Base-by-base conservation (phyloP, 495 filamentous ascomycete genomes). In the Cryomyces minteri region DNA sequence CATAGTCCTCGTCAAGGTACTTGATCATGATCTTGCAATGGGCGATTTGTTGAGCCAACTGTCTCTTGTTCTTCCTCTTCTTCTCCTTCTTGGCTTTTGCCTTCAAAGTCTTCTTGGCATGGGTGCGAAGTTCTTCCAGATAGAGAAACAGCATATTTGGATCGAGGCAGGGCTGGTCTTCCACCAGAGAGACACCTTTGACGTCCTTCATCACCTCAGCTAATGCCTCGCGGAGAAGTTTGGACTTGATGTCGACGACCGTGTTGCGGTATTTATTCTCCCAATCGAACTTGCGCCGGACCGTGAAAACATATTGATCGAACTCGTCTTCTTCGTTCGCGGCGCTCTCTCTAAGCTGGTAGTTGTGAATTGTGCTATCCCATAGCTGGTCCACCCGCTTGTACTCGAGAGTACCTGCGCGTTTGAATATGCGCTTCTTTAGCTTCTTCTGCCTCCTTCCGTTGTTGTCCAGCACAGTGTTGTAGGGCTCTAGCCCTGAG, bases 111-210 rank as follows among this genome's bases (percentile, higher is more conserved):
- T 81, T 85, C 63, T 74, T 70, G 49, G 70, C 70, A 51, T 61
- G 48, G 34, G 69, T 62, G 5, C 76, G 68, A 9, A 87, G 69
- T 54, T 88, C 84, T 45, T 88, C 82, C 11, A 87, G 71, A 56
- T 88, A 88, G 46, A 90, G 64, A 67, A 94, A 95, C 6, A 94
- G 72, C 70, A 84, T 76, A 58, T 93, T 88, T 7, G 88, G 86
- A 54, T 93, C 83, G 10, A 67, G 47, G 52, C 57, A 31, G 5
- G 88, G 83, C 4, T 80, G 79, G 34, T 90, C 84, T 49, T 86
- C 79, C 0, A 86, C 82, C 25, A 94, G 56, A 46, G 77, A 83
- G 40, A 93, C 73, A 5, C 82, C 81, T 56, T 84, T 87, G 52
- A 88, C 77, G 25, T 77, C 83, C 37, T 84, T 82, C 67, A 94